These are phyloP conservation scores for Crinitomyces ghanaensis DNA, from an alignment of 805 yeast genomes.

Conservation along the genomic window DNA sequence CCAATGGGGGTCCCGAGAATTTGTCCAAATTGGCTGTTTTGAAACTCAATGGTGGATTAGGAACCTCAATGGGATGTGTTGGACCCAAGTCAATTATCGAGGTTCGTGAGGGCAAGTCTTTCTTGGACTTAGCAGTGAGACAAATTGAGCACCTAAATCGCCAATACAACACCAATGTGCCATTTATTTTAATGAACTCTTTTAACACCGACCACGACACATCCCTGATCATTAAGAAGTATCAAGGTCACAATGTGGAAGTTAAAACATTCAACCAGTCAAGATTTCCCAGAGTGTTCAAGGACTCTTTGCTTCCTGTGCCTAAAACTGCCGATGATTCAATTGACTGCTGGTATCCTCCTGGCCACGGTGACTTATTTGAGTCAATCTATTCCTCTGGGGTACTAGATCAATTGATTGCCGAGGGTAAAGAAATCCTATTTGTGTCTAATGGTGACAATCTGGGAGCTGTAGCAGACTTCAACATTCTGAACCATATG, in stretches of 20 bases:
- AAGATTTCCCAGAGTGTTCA: conserved; percentile 90
- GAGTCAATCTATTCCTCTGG: conserved; percentile 86
- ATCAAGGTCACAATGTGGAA: conserved; percentile 90
- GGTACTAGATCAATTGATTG: conserved; percentile 76
- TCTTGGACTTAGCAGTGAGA: conserved; percentile 88
- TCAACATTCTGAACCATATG: conserved; percentile 86
- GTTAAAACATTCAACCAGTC: conserved; percentile 96
- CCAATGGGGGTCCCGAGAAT: conserved; percentile 30
- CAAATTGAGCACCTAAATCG: conserved; percentile 94
- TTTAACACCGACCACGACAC: conserved; percentile 97
- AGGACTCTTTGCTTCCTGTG: conserved; percentile 92
- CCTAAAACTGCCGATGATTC: conserved; percentile 66
- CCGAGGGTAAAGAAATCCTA: conserved; percentile 87
- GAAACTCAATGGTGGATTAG: conserved; percentile 95
- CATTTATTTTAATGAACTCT: conserved; percentile 93
- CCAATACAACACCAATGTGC: conserved; percentile 84
- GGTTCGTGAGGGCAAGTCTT: conserved; percentile 97
- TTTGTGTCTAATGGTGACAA: conserved; percentile 98
- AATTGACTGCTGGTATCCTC: conserved; percentile 93
- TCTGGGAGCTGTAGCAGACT: conserved; percentile 95
- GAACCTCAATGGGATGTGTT: conserved; percentile 99
- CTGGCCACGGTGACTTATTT: conserved; percentile 98
- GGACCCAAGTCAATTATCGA: conserved; percentile 96
- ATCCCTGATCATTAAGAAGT: conserved; percentile 87
- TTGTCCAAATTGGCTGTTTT: conserved; percentile 84